A percentile compares a stretch with the other conserved stretches of the same genome.
phyloP scores from a whole-genome alignment of 371 early-diverging fungal species.

The Mortierella sp. region DNA sequence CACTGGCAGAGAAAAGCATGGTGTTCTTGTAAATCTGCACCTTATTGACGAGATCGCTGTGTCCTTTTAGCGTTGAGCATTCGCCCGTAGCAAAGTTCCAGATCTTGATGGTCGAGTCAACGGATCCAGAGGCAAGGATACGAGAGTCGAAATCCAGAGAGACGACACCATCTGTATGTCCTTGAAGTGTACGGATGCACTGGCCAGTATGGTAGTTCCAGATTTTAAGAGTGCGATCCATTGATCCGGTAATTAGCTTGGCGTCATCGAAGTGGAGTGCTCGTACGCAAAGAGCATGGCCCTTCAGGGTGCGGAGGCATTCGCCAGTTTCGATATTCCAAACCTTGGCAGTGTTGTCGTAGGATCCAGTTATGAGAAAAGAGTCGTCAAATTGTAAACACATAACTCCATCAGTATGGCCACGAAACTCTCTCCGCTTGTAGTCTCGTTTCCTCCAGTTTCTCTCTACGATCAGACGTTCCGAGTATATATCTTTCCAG shows the following conservation, averaged over 20 bases:
- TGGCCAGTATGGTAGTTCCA: constrained; percentile 96
- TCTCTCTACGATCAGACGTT: constrained; percentile 84
- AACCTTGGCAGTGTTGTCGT: constrained; percentile 84
- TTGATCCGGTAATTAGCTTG: constrained; percentile 88
- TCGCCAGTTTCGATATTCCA: constrained; percentile 87
- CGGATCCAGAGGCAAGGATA: constrained; percentile 86
- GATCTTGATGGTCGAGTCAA: constrained; percentile 89
- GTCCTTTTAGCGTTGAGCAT: constrained; percentile 84
- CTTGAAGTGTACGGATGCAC: constrained; percentile 86
- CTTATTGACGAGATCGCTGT: constrained; percentile 90
- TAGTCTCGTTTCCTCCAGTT: constrained; percentile 88
- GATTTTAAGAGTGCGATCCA: constrained; percentile 95
- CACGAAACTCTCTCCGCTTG: constrained; percentile 66
- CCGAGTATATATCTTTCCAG: constrained; percentile 90
- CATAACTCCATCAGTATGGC: constrained; percentile 91
- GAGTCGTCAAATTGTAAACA: constrained; percentile 89
- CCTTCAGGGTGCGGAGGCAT: constrained; percentile 75
- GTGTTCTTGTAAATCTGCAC: constrained; percentile 80
- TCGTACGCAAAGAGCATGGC: constrained; percentile 91
- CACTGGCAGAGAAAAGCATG: constrained; percentile 82
- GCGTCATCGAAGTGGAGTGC: constrained; percentile 89
- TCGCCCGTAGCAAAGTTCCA: constrained; percentile 91
- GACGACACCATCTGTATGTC: constrained; percentile 88
- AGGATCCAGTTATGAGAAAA: constrained; percentile 86
- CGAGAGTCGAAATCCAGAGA: constrained; percentile 88